Base-by-base conservation (phyloP, 1,284 basidiomycete species). In the Marasmius oreades region DNA sequence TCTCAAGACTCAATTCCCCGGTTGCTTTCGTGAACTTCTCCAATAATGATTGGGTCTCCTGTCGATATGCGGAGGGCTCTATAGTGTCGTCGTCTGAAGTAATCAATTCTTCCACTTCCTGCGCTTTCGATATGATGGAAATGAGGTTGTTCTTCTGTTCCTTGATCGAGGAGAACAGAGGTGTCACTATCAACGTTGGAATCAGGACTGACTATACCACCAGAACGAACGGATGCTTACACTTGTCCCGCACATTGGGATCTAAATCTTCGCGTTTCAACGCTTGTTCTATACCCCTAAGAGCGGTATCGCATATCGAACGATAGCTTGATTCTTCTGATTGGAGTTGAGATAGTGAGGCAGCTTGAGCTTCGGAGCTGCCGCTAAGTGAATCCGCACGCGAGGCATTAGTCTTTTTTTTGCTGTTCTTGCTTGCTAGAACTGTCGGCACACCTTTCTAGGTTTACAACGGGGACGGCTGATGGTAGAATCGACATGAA, bases 321-420 rank as follows among this genome's bases (percentile, higher is more conserved):
- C 34, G 45, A 28, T 59, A 59, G 20, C 57, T 53, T 23, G 50
- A 42, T 31, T 59, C 57, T 20, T 37, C 51, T 12, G 57, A 55
- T 50, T 59, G 54, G 28, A 59, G 34, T 44, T 47, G 23, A 22
- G 54, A 48, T 22, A 55, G 24, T 1, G 51, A 48, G n/a, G 39
- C n/a, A 4, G 6, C n/a, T 20, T 50, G 47, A 28, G 14, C 47
- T 33, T 50, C 47, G 2, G 12, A 26, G 28, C 47, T 50, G n/a
- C n/a, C n/a, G n/a, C n/a, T n/a, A n/a, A n/a, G n/a, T n/a, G n/a
- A n/a, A n/a, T n/a, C n/a, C n/a, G n/a, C n/a, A n/a, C n/a, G n/a
- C n/a, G n/a, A n/a, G n/a, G n/a, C n/a, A n/a, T n/a, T n/a, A n/a
- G n/a, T n/a, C n/a, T n/a, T n/a, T n/a, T n/a, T n/a, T n/a, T n/a